Conservation (phyloP, 2,329 filamentous ascomycete genomes). For the Fusarium sp. region DNA sequence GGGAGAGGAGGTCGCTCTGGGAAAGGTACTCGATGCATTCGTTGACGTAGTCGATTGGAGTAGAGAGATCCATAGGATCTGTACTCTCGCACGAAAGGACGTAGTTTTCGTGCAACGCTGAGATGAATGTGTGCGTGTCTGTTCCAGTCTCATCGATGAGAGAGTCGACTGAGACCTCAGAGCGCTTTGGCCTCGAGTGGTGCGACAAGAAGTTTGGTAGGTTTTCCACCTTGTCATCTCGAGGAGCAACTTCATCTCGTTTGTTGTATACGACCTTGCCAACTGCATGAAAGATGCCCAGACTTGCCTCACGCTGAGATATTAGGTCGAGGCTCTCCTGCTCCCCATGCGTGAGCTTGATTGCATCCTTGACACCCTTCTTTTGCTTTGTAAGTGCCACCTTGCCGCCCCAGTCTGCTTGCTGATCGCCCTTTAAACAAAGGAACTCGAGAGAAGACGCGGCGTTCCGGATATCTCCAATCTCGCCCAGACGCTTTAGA, state of each 20-base stretch:
- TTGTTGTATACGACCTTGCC: slow-evolving; percentile 98
- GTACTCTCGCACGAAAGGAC: slow-evolving; percentile 79
- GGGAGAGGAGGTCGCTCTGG: slow-evolving; percentile 85
- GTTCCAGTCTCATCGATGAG: slow-evolving; percentile 95
- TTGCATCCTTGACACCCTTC: slow-evolving; percentile 65
- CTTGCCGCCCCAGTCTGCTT: slow-evolving; percentile 79
- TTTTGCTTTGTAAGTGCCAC: slow-evolving; percentile 77
- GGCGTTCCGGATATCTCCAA: slow-evolving; percentile 93
- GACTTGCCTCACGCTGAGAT: slow-evolving; percentile 85
- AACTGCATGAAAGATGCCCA: slow-evolving; percentile 96
- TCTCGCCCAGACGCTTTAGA: slow-evolving; percentile 82
- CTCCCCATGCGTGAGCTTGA: slow-evolving; percentile 79
- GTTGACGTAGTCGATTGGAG: slow-evolving; percentile 81
- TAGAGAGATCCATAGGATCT: slow-evolving; percentile 60
- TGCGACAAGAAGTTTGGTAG: slow-evolving; percentile 70
- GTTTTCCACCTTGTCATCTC: slow-evolving; percentile 58
- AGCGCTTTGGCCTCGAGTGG: slow-evolving; percentile 67
- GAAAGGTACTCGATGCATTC: slow-evolving; percentile 90
- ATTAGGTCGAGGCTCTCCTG: slow-evolving; percentile 82
- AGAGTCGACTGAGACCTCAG: slow-evolving; percentile 75
- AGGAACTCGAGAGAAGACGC: slow-evolving; percentile 92
- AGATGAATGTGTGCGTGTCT: slow-evolving; percentile 89
- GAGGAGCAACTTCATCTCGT: slow-evolving; percentile 67
- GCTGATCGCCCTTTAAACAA: slow-evolving; percentile 82
- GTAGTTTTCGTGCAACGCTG: slow-evolving; percentile 94